These are phyloP conservation scores for Aphanomyces invadans DNA, from an alignment of 352 stramenopile genomes.

Conservation along the genomic window DNA sequence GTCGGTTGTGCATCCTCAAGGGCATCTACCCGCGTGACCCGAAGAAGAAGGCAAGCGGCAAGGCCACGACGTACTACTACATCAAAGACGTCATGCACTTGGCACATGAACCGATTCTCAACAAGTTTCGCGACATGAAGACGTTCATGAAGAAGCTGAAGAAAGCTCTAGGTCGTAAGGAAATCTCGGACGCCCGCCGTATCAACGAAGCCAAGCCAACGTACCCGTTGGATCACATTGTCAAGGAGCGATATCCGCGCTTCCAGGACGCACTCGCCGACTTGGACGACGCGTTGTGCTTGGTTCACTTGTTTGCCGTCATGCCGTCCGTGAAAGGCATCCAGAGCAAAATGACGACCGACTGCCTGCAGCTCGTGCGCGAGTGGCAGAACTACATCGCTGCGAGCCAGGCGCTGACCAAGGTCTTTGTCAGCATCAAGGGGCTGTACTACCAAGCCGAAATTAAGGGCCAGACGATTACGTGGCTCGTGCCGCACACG, in stretches of 20 bases:
- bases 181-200: slow-evolving; percentile 70
- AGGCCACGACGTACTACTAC: slow-evolving; percentile 99
- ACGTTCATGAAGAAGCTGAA: slow-evolving; percentile 98
- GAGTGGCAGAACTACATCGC: slow-evolving; percentile 97
- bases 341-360: slow-evolving; percentile 77
- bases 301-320: slow-evolving; percentile 95
- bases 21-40: slow-evolving; percentile 98
- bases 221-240: slow-evolving; percentile 97
- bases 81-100: slow-evolving; percentile 98
- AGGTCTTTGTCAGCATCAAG: slow-evolving; percentile 99
- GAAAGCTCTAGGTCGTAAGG: slow-evolving; percentile 77
- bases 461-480: slow-evolving; percentile 89
- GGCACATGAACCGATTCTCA: slow-evolving; percentile 95
- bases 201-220: slow-evolving; percentile 84
- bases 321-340: slow-evolving; percentile 90
- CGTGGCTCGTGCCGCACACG: slow-evolving; percentile 97
- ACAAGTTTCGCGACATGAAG: slow-evolving; percentile 98
- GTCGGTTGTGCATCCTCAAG: slow-evolving; percentile 98
- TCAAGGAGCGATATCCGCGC: slow-evolving; percentile 97
- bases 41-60: slow-evolving; percentile 83
- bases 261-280: slow-evolving; percentile 97
- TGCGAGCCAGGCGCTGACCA: slow-evolving; percentile 86
- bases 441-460: slow-evolving; percentile 98
- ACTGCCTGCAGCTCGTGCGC: slow-evolving; percentile 87
- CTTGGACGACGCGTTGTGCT: slow-evolving; percentile 97